These are phyloP conservation scores for Wallemia ichthyophaga DNA, from an alignment of 1,284 basidiomycete genomes.

Conservation along the genomic window DNA sequence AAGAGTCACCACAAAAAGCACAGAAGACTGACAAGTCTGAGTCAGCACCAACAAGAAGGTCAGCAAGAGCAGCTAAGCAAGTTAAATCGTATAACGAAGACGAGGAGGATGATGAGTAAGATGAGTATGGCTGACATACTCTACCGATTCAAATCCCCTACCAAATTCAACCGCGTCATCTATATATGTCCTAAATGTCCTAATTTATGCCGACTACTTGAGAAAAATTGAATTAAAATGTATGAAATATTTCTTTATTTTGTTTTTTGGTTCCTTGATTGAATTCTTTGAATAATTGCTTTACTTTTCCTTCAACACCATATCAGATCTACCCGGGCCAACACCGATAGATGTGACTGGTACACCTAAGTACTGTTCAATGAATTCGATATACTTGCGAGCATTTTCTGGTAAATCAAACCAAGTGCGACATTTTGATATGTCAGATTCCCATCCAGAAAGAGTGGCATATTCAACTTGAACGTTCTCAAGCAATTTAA, in stretches of 20 bases:
- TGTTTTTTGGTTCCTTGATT: background rate
- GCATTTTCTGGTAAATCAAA: slow-evolving; percentile 62
- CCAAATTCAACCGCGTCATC: too few relatives aligned
- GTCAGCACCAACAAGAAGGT: background rate
- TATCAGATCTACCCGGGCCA: slow-evolving; percentile 49
- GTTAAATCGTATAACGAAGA: background rate
- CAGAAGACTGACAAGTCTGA: background rate
- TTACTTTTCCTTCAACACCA: slow-evolving; percentile 21
- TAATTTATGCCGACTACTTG: background rate
- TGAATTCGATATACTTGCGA: slow-evolving; percentile 59
- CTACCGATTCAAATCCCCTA: too few relatives aligned
- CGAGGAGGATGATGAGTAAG: background rate
- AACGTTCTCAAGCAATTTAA: slow-evolving; percentile 48
- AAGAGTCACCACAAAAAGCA: background rate
- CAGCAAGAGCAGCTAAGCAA: background rate
- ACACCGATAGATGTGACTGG: slow-evolving; percentile 75
- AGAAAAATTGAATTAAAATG: background rate
- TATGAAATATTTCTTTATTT: background rate
- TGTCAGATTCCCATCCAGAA: slow-evolving; percentile 70
- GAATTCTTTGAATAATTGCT: too few relatives aligned
- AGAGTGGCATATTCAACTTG: slow-evolving; percentile 70
- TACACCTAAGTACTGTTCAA: slow-evolving; percentile 50
- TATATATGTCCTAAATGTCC: too few relatives aligned
- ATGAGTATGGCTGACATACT: too few relatives aligned
- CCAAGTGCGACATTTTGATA: slow-evolving; percentile 33